These are phyloP conservation scores for Daedaleopsis nitida DNA, from an alignment of 768 basidiomycete genomes.

Conservation along the genomic window DNA sequence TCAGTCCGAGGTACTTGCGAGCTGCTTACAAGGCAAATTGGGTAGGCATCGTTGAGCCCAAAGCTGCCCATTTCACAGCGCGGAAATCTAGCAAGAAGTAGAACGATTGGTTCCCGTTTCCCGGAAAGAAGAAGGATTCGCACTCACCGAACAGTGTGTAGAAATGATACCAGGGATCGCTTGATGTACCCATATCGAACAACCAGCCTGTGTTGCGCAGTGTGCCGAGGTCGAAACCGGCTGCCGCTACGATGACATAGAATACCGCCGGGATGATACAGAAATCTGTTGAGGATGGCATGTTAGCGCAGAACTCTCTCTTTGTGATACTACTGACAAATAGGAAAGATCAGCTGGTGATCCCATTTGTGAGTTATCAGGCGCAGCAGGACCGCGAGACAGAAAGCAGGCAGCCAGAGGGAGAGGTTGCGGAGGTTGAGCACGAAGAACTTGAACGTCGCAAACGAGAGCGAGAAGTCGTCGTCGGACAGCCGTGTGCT, in stretches of 20 bases:
- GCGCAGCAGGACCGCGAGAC: slow-evolving; percentile 74
- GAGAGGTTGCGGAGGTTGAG: slow-evolving; percentile 59
- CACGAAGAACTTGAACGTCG: slow-evolving; percentile 70
- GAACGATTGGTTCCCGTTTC: neutral
- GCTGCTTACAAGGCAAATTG: slow-evolving; percentile 83
- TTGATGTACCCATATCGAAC: slow-evolving; percentile 67
- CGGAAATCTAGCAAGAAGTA: slow-evolving; percentile 55
- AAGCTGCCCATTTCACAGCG: slow-evolving; percentile 59
- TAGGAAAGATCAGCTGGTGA: slow-evolving; percentile 91
- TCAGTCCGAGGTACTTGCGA: slow-evolving; percentile 18
- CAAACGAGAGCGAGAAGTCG: slow-evolving; percentile 67
- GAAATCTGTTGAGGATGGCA: slow-evolving; percentile 64
- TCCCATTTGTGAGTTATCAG: slow-evolving; percentile 77
- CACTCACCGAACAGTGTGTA: slow-evolving; percentile 74
- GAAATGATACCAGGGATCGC: slow-evolving; percentile 77
- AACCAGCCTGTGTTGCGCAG: slow-evolving; percentile 80
- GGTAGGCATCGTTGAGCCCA: slow-evolving; percentile 88
- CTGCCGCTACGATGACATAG: slow-evolving; percentile 74
- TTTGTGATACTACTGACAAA: slow-evolving; percentile 54
- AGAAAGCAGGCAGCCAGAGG: slow-evolving; percentile 81
- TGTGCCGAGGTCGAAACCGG: slow-evolving; percentile 55
- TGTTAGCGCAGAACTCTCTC: slow-evolving; percentile 9
- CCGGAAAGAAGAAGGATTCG: neutral
- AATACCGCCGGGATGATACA: slow-evolving; percentile 79
- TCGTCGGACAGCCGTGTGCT: slow-evolving; percentile 81